Evolutionary conservation across 176 grass and related monocot species (phyloP), one percentile per base, ranked within the genome.

Genomic region (Secale cereale): DNA sequence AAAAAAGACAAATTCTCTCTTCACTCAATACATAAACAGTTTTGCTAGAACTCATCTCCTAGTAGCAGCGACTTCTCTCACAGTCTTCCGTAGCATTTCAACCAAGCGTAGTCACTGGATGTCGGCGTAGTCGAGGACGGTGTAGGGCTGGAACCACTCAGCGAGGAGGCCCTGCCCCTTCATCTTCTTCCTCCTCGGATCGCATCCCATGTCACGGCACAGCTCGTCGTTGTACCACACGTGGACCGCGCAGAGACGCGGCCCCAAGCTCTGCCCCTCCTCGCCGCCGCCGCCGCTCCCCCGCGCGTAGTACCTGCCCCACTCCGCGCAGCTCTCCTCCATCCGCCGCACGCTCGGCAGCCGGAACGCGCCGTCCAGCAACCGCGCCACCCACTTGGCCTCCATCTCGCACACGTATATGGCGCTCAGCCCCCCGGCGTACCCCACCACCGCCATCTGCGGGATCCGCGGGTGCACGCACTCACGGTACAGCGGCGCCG

Each of bases 221-320:
- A 94, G 37, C 48, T 86, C 30, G 78, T 97, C 94, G 31, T 88
- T 93, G 76, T 94, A 91, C 91, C 91, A 97, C 69, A 91, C 86
- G 70, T 78, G 63, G 16, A 94, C 60, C 6, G 20, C 52, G 7
- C 70, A 57, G 6, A 97, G 29, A 57, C 91, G 84, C 10, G 91
- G 81, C 37, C 85, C 15, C 23, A 37, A 77, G 17, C 75, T 26
- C 33, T 80, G 69, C 4, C 39, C 32, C 12, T n/a, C 75, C 30
- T 9, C 30, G 30, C 82, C 41, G 73, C 76, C 76, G 56, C 32
- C 33, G 72, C 13, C 70, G 65, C 79, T 75, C 74, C 65, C 31
- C 48, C 54, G 81, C 82, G 87, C 89, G 87, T 77, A 73, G 93
- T 10, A 43, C 23, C 79, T 73, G 22, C 86, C 82, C 94, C 94